A percentile compares a stretch with the other conserved stretches of the same genome.
Conservation (phyloP, 257 asterid genomes). For the Ballota nigra region DNA sequence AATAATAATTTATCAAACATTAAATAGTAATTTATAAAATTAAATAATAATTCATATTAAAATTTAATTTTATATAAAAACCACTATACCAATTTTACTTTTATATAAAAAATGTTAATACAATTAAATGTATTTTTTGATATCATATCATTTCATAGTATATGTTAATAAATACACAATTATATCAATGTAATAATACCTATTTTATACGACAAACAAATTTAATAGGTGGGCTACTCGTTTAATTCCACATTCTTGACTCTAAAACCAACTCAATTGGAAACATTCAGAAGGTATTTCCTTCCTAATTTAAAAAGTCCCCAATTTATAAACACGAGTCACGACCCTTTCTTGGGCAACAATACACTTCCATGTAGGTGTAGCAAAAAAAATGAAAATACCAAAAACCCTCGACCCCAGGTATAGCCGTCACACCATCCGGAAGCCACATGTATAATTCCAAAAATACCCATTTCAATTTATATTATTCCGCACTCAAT, state of each 20-base stretch:
- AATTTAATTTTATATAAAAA: too few species aligned
- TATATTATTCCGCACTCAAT: neutral
- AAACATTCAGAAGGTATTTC: neutral
- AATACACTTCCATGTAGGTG: slow-evolving; percentile 21
- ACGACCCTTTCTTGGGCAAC: slow-evolving; percentile 8
- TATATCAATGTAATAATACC: too few species aligned
- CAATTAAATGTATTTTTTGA: too few species aligned
- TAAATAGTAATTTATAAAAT: too few species aligned
- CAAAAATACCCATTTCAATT: slow-evolving; percentile 19
- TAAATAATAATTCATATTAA: too few species aligned
- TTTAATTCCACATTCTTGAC: neutral
- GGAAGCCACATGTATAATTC: slow-evolving; percentile 12
- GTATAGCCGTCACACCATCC: neutral
- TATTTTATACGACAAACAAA: too few species aligned
- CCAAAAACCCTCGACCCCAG: neutral
- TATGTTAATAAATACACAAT: too few species aligned
- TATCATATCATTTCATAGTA: too few species aligned
- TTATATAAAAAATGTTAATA: too few species aligned
- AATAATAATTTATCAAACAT: too few species aligned
- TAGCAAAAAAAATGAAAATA: neutral
- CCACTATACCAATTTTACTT: too few species aligned
- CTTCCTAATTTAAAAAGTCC: neutral
- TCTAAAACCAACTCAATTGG: neutral
- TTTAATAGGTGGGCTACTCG: too few species aligned
- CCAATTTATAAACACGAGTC: neutral